Evolutionary conservation across 192 early-diverging fungal genomes (phyloP).

Genomic region (Gonapodya prolifera): DNA sequence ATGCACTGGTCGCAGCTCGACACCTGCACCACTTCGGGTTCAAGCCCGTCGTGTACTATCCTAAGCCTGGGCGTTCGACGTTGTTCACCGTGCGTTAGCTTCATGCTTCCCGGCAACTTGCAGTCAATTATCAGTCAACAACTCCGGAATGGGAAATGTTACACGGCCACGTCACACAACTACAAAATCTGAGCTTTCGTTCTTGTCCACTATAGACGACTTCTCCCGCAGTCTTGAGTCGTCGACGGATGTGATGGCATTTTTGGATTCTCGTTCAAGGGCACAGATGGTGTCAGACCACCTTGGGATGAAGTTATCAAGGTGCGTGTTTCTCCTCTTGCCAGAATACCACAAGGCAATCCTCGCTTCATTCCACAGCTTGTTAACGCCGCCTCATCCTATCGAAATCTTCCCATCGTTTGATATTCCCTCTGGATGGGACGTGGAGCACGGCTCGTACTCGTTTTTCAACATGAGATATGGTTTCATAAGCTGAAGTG

Average conservation of each 20-base stretch:
- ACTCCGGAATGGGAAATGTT: not conserved
- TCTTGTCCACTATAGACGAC: slow-evolving; percentile 27
- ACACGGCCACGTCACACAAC: slow-evolving; percentile 56
- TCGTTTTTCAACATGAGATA: not conserved
- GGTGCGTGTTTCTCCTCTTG: slow-evolving; percentile 10
- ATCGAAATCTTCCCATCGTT: slow-evolving; percentile 29
- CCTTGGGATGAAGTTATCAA: slow-evolving; percentile 60
- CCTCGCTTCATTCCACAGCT: not conserved
- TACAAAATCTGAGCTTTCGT: slow-evolving; percentile 49
- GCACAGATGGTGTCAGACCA: slow-evolving; percentile 48
- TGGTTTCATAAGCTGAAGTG: no score
- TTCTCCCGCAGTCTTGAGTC: slow-evolving; percentile 3
- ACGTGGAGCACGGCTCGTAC: slow-evolving; percentile 67
- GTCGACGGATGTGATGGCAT: slow-evolving; percentile 59
- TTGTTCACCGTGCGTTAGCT: slow-evolving; percentile 8
- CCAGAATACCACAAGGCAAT: not conserved
- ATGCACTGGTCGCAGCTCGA: slow-evolving; percentile 87
- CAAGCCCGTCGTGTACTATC: slow-evolving; percentile 63
- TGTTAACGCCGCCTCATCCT: slow-evolving; percentile 7
- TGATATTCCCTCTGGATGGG: slow-evolving; percentile 94
- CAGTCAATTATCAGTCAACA: slow-evolving; percentile 3
- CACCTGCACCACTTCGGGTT: slow-evolving; percentile 87
- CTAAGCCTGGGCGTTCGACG: slow-evolving; percentile 29
- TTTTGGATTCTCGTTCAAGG: slow-evolving; percentile 79
- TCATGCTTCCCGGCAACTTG: slow-evolving; percentile 14